These are phyloP conservation scores for Gossypium lobatum DNA, from an alignment of 441 rosid genomes.

Conservation along the genomic window DNA sequence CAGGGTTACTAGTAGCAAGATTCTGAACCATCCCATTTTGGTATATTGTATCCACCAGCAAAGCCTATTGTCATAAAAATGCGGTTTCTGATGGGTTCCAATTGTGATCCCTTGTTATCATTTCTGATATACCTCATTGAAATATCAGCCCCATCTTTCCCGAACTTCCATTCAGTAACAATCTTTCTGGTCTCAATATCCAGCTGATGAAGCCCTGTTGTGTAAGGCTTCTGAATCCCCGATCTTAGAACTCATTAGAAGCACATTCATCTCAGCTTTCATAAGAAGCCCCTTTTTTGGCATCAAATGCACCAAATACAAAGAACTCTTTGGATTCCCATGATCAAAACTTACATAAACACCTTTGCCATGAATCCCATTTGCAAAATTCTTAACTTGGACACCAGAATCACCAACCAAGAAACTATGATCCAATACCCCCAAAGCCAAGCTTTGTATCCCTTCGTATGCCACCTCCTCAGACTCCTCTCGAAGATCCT, in stretches of 20 bases:
- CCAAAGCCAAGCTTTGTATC: constrained; percentile 90
- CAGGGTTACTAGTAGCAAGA: constrained; percentile 65
- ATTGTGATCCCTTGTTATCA: constrained; percentile 86
- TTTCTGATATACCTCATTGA: constrained; percentile 84
- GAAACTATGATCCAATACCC: constrained; percentile 91
- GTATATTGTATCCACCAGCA: constrained; percentile 97
- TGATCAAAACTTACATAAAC: constrained; percentile 66
- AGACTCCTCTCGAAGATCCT: constrained; percentile 80
- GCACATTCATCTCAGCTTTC: constrained; percentile 95
- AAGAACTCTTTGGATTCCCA: constrained; percentile 30
- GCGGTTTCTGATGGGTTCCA: constrained; percentile 96
- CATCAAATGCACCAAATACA: constrained; percentile 41
- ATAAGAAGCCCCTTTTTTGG: constrained; percentile 87
- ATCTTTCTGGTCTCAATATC: constrained; percentile 93
- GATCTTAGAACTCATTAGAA: constrained; percentile 85
- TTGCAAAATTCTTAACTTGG: constrained; percentile 88
- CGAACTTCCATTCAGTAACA: constrained; percentile 83
- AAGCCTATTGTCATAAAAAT: constrained; percentile 89
- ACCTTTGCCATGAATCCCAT: constrained; percentile 95
- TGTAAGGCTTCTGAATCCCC: constrained; percentile 47
- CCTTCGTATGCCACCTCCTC: constrained; percentile 88
- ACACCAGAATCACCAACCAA: constrained; percentile 85
- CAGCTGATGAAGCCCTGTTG: constrained; percentile 81
- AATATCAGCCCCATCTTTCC: constrained; percentile 91
- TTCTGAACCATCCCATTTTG: constrained; percentile 84